Conservation (phyloP, 331 rosid genomes). For the Telfairia occidentalis region DNA sequence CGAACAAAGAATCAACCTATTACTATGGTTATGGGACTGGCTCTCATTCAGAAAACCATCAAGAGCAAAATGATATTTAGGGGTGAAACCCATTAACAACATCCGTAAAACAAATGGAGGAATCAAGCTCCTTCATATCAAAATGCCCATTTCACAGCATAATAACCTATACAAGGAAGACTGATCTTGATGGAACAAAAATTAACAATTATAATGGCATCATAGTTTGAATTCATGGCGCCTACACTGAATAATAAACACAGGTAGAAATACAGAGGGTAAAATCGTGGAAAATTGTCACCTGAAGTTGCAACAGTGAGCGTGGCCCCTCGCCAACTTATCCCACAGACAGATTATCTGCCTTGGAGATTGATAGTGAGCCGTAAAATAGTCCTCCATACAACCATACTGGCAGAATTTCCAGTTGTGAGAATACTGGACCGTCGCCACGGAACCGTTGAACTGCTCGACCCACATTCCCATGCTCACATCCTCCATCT, state of each 20-base stretch:
- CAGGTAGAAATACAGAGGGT: background rate
- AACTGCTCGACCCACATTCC: slow-evolving; percentile 97
- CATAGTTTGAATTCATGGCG: background rate
- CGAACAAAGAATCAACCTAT: no score
- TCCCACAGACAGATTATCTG: slow-evolving; percentile 94
- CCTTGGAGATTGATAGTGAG: slow-evolving; percentile 97
- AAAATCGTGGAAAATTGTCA: slow-evolving; percentile 19
- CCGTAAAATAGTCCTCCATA: slow-evolving; percentile 75
- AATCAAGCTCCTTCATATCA: background rate
- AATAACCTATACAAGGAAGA: slow-evolving; percentile 7
- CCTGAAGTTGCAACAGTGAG: slow-evolving; percentile 86
- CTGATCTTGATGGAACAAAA: background rate
- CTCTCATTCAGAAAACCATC: background rate
- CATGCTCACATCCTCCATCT: slow-evolving; percentile 99
- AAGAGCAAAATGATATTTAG: background rate
- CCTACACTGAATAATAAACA: slow-evolving; percentile 10
- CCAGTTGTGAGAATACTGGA: slow-evolving; percentile 93
- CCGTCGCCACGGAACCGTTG: slow-evolving; percentile 34
- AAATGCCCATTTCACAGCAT: slow-evolving; percentile 1
- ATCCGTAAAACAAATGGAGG: background rate
- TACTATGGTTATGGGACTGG: background rate
- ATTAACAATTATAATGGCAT: background rate
- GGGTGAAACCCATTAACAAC: background rate
- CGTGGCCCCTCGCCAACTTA: slow-evolving; percentile 62
- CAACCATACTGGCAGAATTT: slow-evolving; percentile 96